Percentiles rank a stretch among this genome's conserved stretches.
Conservation (phyloP, 2,329 filamentous ascomycete genomes). For the Colletotrichum sp. region DNA sequence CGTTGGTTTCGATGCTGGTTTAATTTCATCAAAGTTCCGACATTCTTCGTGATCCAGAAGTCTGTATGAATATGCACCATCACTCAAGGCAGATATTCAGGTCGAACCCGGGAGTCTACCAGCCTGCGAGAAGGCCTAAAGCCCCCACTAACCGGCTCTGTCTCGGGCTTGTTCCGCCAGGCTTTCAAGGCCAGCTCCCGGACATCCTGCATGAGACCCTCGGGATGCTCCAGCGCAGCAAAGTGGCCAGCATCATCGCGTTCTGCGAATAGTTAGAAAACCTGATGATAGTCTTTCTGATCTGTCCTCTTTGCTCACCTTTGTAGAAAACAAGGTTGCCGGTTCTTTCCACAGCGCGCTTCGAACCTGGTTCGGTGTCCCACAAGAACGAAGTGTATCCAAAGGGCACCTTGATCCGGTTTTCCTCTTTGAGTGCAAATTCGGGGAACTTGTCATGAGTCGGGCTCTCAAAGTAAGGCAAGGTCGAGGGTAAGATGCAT, state of each 20-base stretch:
- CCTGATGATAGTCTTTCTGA: neutral
- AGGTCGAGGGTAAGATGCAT: slow-evolving; percentile 25
- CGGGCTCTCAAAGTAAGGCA: slow-evolving; percentile 21
- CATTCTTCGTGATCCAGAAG: neutral
- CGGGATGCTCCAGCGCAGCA: slow-evolving; percentile 21
- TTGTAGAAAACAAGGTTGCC: slow-evolving; percentile 24
- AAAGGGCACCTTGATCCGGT: slow-evolving; percentile 23
- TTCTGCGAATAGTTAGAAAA: neutral
- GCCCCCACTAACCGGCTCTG: neutral
- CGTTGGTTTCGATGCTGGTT: neutral
- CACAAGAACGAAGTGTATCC: slow-evolving; percentile 22
- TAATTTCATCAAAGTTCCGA: neutral
- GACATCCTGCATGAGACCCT: slow-evolving; percentile 1
- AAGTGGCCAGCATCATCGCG: slow-evolving; percentile 24
- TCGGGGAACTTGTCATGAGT: slow-evolving; percentile 19
- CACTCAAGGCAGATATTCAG: neutral
- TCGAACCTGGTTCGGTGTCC: slow-evolving; percentile 18
- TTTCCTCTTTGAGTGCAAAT: slow-evolving; percentile 15
- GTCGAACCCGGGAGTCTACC: neutral
- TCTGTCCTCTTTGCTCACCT: neutral
- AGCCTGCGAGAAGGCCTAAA: neutral
- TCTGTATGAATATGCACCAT: neutral
- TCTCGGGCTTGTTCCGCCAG: neutral
- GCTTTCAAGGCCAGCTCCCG: neutral
- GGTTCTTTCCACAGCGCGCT: slow-evolving; percentile 19